Evolutionary conservation across 176 grass and related monocot genomes (phyloP).

Genomic region (Avena eriantha): DNA sequence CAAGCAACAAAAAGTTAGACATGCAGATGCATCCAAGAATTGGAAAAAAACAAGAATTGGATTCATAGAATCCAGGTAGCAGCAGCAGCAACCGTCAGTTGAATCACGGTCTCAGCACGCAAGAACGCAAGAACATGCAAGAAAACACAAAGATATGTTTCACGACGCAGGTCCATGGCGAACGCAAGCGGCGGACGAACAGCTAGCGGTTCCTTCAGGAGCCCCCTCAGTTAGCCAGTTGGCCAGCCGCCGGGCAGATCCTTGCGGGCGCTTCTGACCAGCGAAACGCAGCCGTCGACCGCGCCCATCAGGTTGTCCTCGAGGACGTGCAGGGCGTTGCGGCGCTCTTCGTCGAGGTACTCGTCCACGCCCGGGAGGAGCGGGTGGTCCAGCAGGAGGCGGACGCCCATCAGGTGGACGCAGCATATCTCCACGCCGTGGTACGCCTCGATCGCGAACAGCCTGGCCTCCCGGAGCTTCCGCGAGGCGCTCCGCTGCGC

Average conservation of each 20-base stretch:
- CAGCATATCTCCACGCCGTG: neutral
- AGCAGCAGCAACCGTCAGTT: neutral
- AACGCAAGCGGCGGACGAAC: neutral
- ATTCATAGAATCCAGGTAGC: neutral
- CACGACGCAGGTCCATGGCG: neutral
- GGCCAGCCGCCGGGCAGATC: neutral
- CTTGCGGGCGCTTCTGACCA: neutral
- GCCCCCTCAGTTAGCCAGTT: neutral
- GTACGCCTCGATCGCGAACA: neutral
- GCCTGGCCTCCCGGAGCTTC: neutral
- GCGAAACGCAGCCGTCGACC: neutral
- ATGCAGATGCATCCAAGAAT: neutral
- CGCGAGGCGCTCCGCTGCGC: neutral
- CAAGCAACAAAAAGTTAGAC: neutral
- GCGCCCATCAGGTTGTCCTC: neutral
- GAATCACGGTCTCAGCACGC: neutral
- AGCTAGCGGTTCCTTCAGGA: neutral
- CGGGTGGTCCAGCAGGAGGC: neutral
- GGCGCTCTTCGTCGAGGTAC: neutral
- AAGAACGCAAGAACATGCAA: conserved; percentile 7
- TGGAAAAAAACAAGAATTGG: neutral
- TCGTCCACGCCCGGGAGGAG: neutral
- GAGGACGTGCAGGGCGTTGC: neutral
- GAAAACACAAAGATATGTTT: neutral
- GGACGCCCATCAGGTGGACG: neutral